These are phyloP conservation scores for Tephrocybe sp. DNA, from an alignment of 768 basidiomycete species.

Conservation along the genomic window DNA sequence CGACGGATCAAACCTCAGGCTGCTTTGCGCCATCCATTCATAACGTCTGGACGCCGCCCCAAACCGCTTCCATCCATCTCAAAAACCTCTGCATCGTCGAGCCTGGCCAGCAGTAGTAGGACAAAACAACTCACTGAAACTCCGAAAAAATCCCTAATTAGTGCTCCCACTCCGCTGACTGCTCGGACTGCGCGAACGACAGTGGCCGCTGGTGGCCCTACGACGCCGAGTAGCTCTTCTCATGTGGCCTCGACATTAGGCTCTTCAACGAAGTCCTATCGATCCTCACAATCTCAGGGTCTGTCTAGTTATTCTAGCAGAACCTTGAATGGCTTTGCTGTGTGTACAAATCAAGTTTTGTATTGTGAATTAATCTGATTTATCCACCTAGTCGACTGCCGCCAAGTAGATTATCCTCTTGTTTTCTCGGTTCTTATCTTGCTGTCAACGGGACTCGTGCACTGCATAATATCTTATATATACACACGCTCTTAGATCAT, in stretches of 20 bases:
- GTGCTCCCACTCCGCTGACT: conserved; percentile 84
- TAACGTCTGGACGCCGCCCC: conserved; percentile 60
- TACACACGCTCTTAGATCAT: conserved; percentile 18
- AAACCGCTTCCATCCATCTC: conserved; percentile 47
- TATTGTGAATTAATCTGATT: conserved; percentile 8
- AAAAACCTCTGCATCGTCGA: conserved; percentile 56
- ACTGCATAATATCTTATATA: conserved; percentile 4
- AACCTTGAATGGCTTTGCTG: conserved; percentile 67
- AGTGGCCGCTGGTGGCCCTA: conserved; percentile 43
- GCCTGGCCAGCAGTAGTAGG: conserved; percentile 47
- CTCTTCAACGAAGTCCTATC: conserved; percentile 62
- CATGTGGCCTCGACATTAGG: conserved; percentile 52
- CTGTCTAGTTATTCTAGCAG: conserved; percentile 74
- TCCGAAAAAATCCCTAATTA: conserved; percentile 87
- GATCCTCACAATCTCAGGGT: conserved; percentile 66
- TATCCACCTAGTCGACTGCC: conserved; percentile 31
- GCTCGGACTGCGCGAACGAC: conserved; percentile 67
- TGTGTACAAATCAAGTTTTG: conserved; percentile 32
- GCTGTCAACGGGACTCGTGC: conserved; percentile 20
- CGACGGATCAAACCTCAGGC: conserved; percentile 91
- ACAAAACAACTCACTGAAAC: conserved; percentile 59
- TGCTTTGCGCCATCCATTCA: conserved; percentile 89
- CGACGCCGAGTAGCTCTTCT: conserved; percentile 54
- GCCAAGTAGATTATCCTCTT: conserved; percentile 32
- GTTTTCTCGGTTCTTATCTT: conserved; percentile 16